Evolutionary conservation across 306 rosid genomes (phyloP), one percentile per base, ranked within the genome.

Genomic region (Fagus sylvatica): DNA sequence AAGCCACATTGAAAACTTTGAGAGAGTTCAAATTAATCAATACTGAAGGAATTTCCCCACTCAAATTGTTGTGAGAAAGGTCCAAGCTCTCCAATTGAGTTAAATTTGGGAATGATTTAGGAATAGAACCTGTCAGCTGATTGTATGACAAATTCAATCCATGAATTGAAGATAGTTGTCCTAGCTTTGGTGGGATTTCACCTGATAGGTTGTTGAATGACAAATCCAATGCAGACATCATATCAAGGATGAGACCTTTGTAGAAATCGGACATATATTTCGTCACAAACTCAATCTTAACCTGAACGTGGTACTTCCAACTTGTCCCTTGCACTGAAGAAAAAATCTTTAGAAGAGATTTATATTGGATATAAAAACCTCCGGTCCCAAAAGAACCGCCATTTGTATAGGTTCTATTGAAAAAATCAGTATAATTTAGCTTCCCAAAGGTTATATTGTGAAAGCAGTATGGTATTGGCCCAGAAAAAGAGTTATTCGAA

Each of bases 381-480:
- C 0, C 28, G n/a, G n/a, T n/a, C n/a, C n/a, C n/a, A n/a, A n/a
- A n/a, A n/a, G 28, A 22, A 22, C 28, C 28, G 28, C 0, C 28
- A 22, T 22, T 49, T 16, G n/a, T 19, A 32, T 8, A 28, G n/a
- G n/a, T n/a, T n/a, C n/a, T n/a, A n/a, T n/a, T n/a, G 40, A 2
- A 0, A n/a, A 67, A 46, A 41, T 65, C 73, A 42, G 37, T 7
- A 22, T 64, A 60, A 0, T 76, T 66, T 49, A 76, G 13, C 1
- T 36, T 3, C 67, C 73, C 62, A 2, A 77, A 60, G 30, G 67
- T 39, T 22, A 15, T 30, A 33, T 0, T 53, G 41, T 68, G 55
- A 16, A 76, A 76, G 69, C 80, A 76, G 9, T 74, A 68, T 49
- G 80, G 78, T 19, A 79, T 5, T 32, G 28, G 0, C 28, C 28